These are phyloP conservation scores for Trichophyton simii DNA, from an alignment of 2,329 filamentous ascomycete genomes.

Conservation along the genomic window DNA sequence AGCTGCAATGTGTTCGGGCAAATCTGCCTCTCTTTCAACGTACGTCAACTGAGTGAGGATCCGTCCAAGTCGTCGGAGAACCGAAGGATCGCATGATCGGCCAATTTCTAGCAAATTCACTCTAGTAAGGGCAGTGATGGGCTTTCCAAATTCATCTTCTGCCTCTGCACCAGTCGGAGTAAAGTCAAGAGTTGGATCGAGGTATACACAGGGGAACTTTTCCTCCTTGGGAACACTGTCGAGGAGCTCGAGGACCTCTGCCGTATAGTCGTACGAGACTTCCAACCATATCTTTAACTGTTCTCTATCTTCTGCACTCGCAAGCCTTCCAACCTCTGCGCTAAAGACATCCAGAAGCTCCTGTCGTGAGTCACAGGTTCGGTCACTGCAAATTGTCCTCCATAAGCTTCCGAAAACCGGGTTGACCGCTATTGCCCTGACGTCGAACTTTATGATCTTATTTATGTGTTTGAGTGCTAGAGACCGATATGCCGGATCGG, in stretches of 20 bases:
- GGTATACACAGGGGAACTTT: constrained; percentile 37
- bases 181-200: constrained; percentile 39
- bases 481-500: constrained; percentile 28
- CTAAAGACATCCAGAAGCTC: constrained; percentile 35
- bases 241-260: constrained; percentile 33
- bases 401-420: constrained; percentile 41
- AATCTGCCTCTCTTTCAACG: constrained; percentile 27
- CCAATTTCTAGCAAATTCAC: constrained; percentile 41
- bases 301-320: constrained; percentile 22
- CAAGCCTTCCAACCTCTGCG: constrained; percentile 27
- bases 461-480: constrained; percentile 31
- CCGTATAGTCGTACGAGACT: constrained; percentile 39
- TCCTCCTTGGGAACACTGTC: constrained; percentile 26
- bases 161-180: constrained; percentile 3
- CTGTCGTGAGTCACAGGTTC: constrained; percentile 30
- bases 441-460: constrained; percentile 27
- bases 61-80: constrained; percentile 37
- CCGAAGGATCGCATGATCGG: constrained; percentile 38
- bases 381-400: constrained; percentile 39
- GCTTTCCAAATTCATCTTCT: constrained; percentile 16
- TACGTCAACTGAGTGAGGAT: constrained; percentile 30
- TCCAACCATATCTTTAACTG: constrained; percentile 39
- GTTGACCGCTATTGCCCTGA: constrained; percentile 36
- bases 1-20: constrained; percentile 34
- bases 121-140: constrained; percentile 30